Evolutionary conservation across 2,329 filamentous ascomycete genomes (phyloP).

Genomic region (Fusarium robinianum): DNA sequence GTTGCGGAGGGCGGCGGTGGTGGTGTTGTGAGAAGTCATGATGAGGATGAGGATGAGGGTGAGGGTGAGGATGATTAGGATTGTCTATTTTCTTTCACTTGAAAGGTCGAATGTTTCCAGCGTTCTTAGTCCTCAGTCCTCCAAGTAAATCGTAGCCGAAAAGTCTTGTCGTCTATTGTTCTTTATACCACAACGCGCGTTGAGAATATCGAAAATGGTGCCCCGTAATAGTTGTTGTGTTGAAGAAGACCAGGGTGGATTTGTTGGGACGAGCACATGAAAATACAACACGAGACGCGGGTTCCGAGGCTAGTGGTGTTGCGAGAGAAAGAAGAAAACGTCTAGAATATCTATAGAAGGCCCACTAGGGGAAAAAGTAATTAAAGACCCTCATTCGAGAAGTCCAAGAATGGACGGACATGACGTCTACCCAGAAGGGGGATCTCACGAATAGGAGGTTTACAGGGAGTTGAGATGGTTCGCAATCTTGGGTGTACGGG

Average conservation of each 20-base stretch:
- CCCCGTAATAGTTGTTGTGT: constrained; percentile 24
- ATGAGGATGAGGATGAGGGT: constrained; percentile 25
- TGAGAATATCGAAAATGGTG: constrained; percentile 16
- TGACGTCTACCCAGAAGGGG: no score
- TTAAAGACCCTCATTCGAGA: constrained; percentile 15
- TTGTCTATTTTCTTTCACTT: no score
- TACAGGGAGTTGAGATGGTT: no score
- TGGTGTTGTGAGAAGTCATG: constrained; percentile 11
- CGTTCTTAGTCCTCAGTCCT: no score
- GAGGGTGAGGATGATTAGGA: constrained; percentile 15
- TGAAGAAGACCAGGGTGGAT: constrained; percentile 30
- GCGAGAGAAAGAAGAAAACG: constrained; percentile 4
- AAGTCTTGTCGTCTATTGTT: no score
- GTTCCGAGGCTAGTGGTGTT: constrained; percentile 32
- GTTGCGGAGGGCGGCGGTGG: constrained; percentile 29
- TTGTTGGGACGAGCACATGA: constrained; percentile 42
- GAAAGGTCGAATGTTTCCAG: no score
- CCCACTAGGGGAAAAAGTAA: constrained; percentile 23
- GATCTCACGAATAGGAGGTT: no score
- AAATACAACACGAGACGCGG: constrained; percentile 26
- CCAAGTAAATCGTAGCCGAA: no score
- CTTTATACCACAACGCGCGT: no score
- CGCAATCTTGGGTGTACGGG: no score
- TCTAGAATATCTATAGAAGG: constrained; percentile 24
- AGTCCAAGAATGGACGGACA: no score